Conservation (phyloP, 106 monocot genomes). For the Apostasia shenzhenica region DNA sequence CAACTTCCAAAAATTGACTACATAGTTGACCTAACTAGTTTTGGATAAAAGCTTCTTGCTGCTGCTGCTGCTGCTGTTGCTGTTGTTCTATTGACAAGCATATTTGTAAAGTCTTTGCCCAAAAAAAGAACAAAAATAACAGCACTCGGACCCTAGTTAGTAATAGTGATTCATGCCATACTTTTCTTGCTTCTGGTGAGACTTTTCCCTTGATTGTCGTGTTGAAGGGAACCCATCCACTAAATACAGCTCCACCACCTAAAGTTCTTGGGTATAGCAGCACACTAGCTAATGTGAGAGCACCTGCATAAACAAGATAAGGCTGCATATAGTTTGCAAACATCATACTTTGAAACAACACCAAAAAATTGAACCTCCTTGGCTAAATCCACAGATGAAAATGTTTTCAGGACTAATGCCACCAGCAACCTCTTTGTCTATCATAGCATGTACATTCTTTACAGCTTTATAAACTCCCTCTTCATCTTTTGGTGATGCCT, state of each 20-base stretch:
- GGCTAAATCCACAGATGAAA: constrained; percentile 89
- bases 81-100: not conserved
- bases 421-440: constrained; percentile 66
- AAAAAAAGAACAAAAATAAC: not conserved
- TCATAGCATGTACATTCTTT: constrained; percentile 68
- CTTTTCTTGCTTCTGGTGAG: constrained; percentile 81
- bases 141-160: not conserved
- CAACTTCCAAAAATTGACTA: no score
- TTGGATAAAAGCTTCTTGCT: not conserved
- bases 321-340: not conserved
- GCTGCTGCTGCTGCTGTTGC: not conserved
- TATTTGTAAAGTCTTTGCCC: no score
- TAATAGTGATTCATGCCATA: not conserved
- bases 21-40: not conserved
- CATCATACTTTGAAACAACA: not conserved
- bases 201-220: constrained; percentile 55
- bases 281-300: constrained; percentile 81
- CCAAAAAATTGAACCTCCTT: constrained; percentile 55
- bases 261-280: constrained; percentile 81
- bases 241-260: constrained; percentile 83
- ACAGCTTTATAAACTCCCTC: constrained; percentile 64
- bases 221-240: constrained; percentile 93
- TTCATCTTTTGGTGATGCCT: constrained; percentile 89
- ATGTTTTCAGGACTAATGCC: constrained; percentile 74
- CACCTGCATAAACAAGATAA: constrained; percentile 38